Conservation (phyloP, 2,329 filamentous ascomycete species). For the Stagonosporopsis vannaccii region DNA sequence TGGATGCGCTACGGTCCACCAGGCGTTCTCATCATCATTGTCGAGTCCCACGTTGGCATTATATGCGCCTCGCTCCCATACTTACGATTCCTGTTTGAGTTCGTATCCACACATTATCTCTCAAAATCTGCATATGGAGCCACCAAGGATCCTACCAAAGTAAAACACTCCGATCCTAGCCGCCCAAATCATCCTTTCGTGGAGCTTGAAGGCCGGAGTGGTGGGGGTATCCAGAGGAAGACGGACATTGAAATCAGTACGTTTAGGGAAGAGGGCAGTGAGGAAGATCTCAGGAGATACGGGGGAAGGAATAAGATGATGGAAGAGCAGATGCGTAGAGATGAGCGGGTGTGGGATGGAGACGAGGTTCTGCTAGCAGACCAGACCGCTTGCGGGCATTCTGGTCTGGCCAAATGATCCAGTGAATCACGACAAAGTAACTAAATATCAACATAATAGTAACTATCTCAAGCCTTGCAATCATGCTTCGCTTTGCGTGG, state of each 20-base stretch:
- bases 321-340: conserved; percentile 12
- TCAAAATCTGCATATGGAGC: conserved; percentile 4
- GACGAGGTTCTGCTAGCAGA: not conserved
- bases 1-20: conserved; percentile 18
- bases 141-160: conserved; percentile 10
- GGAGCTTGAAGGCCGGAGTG: not conserved
- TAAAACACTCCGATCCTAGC: conserved; percentile 4
- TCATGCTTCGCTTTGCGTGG: no score
- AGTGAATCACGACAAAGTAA: not conserved
- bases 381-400: not conserved
- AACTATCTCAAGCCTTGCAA: not conserved
- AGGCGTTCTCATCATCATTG: conserved; percentile 19
- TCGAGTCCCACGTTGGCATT: conserved; percentile 17
- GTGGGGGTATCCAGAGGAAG: conserved; percentile 2
- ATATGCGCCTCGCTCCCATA: conserved; percentile 17
- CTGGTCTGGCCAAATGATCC: not conserved
- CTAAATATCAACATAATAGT: not conserved
- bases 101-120: conserved; percentile 10
- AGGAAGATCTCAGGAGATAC: conserved; percentile 1
- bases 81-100: conserved; percentile 15
- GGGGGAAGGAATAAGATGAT: conserved; percentile 1
- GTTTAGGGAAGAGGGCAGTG: conserved; percentile 1
- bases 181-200: conserved; percentile 3
- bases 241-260: conserved; percentile 13
- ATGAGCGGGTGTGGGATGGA: conserved; percentile 6